These are phyloP conservation scores for Lachnum nothofagi DNA, from an alignment of 2,329 filamentous ascomycete genomes.

Conservation along the genomic window DNA sequence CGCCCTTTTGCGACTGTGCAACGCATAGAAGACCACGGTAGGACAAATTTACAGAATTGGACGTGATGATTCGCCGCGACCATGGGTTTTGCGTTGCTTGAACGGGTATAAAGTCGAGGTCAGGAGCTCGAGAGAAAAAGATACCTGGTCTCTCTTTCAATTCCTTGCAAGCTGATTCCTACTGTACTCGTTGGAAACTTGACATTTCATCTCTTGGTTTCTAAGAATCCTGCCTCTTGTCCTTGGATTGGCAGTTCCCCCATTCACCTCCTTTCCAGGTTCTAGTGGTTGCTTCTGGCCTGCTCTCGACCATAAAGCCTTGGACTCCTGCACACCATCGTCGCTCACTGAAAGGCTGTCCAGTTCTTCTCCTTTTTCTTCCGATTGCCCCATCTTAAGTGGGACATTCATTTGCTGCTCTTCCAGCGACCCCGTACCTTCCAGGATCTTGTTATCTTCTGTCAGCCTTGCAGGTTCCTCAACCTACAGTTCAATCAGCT, in stretches of 20 bases:
- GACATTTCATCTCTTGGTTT: background rate
- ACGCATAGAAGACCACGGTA: conserved; percentile 1
- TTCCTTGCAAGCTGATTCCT: background rate
- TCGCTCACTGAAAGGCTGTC: background rate
- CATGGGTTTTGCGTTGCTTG: conserved; percentile 5
- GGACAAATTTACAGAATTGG: conserved; percentile 4
- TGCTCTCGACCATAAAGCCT: too few species aligned
- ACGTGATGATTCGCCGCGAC: conserved; percentile 21
- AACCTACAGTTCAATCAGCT: background rate
- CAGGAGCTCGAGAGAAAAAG: conserved; percentile 1
- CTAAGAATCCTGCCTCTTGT: background rate
- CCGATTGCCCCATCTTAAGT: too few species aligned
- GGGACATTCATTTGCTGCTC: background rate
- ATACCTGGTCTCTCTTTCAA: background rate
- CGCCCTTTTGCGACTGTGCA: background rate
- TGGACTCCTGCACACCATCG: background rate
- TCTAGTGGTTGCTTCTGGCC: too few species aligned
- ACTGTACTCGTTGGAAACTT: background rate
- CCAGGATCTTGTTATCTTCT: background rate
- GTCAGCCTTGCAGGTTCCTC: background rate
- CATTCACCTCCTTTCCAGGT: too few species aligned
- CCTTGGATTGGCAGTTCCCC: too few species aligned
- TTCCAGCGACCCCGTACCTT: background rate
- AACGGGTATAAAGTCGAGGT: conserved; percentile 16
- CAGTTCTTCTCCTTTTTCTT: background rate